Percentiles rank a stretch among this genome's conserved stretches.
phyloP scores from a whole-genome alignment of 2,329 filamentous ascomycete genomes.

The Septoria petroselini region DNA sequence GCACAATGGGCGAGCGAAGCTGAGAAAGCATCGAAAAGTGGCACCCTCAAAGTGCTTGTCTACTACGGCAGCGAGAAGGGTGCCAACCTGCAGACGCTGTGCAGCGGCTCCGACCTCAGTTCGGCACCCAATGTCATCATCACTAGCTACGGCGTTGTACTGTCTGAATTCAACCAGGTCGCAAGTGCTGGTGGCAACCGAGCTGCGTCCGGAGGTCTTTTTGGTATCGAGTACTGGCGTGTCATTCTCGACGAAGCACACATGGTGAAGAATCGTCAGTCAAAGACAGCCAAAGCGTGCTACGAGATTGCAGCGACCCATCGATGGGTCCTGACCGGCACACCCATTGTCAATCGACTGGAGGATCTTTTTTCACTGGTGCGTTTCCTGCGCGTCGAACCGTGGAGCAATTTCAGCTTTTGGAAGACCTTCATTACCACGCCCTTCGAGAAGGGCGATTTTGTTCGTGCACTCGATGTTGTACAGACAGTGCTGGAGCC shows the following conservation, averaged over 20 bases:
- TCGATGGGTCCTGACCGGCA: constrained; percentile 91
- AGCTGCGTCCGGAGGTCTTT: constrained; percentile 59
- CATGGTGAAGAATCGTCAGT: constrained; percentile 79
- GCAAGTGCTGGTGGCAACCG: constrained; percentile 61
- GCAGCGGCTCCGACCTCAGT: constrained; percentile 67
- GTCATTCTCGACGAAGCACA: constrained; percentile 95
- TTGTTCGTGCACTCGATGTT: constrained; percentile 87
- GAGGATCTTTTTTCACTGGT: constrained; percentile 94
- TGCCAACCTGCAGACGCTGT: constrained; percentile 73
- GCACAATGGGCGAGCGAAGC: constrained; percentile 97
- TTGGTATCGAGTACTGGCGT: constrained; percentile 90
- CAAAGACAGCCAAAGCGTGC: constrained; percentile 92
- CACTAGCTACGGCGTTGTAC: constrained; percentile 86
- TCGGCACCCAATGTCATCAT: constrained; percentile 87
- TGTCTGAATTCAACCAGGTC: constrained; percentile 83
- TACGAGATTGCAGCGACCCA: constrained; percentile 83
- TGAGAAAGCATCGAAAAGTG: constrained; percentile 80
- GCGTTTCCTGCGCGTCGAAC: constrained; percentile 87
- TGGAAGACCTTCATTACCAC: constrained; percentile 99
- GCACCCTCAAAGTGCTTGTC: constrained; percentile 77
- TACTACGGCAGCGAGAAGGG: constrained; percentile 91
- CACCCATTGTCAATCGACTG: constrained; percentile 91
- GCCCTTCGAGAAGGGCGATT: constrained; percentile 93
- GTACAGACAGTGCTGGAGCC: constrained; percentile 96
- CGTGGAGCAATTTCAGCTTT: constrained; percentile 98